phyloP scores from a whole-genome alignment of 352 stramenopile species.

The Phytophthora multivora region DNA sequence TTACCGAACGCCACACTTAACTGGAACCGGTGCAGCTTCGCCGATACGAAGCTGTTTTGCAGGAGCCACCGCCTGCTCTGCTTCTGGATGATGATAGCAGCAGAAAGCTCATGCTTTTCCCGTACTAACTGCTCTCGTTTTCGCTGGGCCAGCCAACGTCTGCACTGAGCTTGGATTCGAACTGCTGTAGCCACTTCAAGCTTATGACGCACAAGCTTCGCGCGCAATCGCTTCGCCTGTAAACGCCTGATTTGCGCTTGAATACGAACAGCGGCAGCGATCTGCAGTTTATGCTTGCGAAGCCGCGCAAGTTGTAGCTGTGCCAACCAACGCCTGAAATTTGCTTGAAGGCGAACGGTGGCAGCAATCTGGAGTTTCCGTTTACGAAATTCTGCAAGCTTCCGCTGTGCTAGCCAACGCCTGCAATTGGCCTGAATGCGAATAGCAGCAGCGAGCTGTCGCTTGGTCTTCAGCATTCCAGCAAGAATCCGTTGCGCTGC shows the following conservation, averaged over 20 bases:
- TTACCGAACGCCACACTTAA: conserved; percentile 38
- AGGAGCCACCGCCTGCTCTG: conserved; percentile 31
- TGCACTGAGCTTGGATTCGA: conserved; percentile 40
- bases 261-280: conserved; percentile 15
- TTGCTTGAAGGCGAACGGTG: conserved; percentile 19
- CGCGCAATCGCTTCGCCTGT: conserved; percentile 7
- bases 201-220: conserved; percentile 8
- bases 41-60: conserved; percentile 17
- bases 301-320: conserved; percentile 8
- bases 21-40: conserved; percentile 39
- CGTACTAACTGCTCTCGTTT: conserved; percentile 21
- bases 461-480: conserved; percentile 23
- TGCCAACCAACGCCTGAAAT: conserved; percentile 19
- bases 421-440: conserved; percentile 26
- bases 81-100: conserved; percentile 30
- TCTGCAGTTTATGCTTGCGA: conserved; percentile 8
- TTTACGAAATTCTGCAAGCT: conserved; percentile 9
- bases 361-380: conserved; percentile 11
- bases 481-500: conserved; percentile 17
- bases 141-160: conserved; percentile 27
- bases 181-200: conserved; percentile 19
- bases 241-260: conserved; percentile 20
- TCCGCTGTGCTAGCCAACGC: conserved; percentile 25
- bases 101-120: conserved; percentile 23
- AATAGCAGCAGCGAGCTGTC: conserved; percentile 12